Evolutionary conservation across 371 early-diverging fungal species (phyloP), one percentile per base, ranked within the genome.

Genomic region (Mucor indicus): DNA sequence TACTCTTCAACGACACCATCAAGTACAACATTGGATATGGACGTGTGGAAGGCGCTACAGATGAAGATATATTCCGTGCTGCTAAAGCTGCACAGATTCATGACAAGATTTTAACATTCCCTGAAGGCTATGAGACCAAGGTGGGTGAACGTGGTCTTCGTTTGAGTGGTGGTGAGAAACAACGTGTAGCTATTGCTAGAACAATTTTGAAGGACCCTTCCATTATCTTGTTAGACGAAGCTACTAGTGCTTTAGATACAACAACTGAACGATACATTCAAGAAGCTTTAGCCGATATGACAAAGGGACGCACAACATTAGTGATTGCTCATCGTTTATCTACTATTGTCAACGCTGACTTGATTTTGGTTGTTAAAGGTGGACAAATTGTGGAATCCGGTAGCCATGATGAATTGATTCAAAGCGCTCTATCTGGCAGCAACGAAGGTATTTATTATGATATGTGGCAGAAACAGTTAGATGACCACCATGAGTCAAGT

Each of bases 131-230:
- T 67, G 80, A 95, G 1, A 94, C 98, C 0, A 81, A 79, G 8
- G 96, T 96, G 0, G 99, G 98, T 17, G 91, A 96, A 60, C 81
- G 95, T 27, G 99, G 99, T 17, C 64, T 89, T 62, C 83, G 89
- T 47, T 70, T 98, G 12, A 80, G 81, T 36, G 88, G 89, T 21
- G 99, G 99, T 16, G 98, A 99, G 69, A 94, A 93, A 85, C 75
- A 74, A 52, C 64, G 70, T 44, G 53, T 74, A 16, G 75, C 75
- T 20, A 67, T 74, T 44, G 70, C 75, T 9, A 62, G 75, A 35
- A 68, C 75, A 31, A 62, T 74, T 27, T 50, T 74, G 10, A 69
- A 69, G 48, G 65, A 74, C 30, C 64, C 70, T 17, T 42, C 68
- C 15, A 64, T 74, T 25, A 47, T 74, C 13, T 36, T 74, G 16